Base-by-base conservation (phyloP, 305 asterid genomes). In the Caryopteris hybrid region DNA sequence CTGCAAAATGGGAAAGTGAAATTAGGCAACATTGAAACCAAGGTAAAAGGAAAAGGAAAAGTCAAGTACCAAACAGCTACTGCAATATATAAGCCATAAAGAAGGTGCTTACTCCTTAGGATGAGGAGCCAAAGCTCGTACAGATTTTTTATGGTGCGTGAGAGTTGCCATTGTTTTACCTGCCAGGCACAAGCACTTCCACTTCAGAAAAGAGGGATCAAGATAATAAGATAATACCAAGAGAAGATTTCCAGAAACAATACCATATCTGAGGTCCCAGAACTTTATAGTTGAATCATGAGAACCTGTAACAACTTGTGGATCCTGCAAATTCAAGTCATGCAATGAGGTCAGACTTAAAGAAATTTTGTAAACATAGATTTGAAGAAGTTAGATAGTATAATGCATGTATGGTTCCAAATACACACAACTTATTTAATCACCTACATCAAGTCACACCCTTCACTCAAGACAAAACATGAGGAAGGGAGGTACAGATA, bases 221-320 rank as follows among this genome's bases (percentile, higher is more conserved):
- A 57, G 34, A 60, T 13, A 54, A 55, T 22, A n/a, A 54, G 25
- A 73, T 65, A 18, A 34, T 59, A 53, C 27, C 25, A 54, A 23
- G 9, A 66, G 11, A 41, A 29, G 17, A 17, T 46, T 50, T 39
- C 63, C 46, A 59, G 17, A 60, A 55, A 41, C 58, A 51, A 62
- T 81, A 89, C 99, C 96, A 81, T 82, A 76, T 89, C 99, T 81
- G 70, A 95, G 96, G 83, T 95, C 99, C 99, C 99, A 95, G 56
- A 95, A 72, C 85, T 91, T 95, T 71, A 95, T 95, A 43, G 99
- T 95, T 54, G 96, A 76, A 76, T 95, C 99, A 61, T 95, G 99
- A 64, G 99, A 95, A 69, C 99, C 99, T 31, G 99, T 95, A 61
- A 95, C 73, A 74, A 91, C 98, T 80, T 95, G 99, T 25, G 99